phyloP scores from a whole-genome alignment of 768 basidiomycete species.

The Kockovaella imperatae region DNA sequence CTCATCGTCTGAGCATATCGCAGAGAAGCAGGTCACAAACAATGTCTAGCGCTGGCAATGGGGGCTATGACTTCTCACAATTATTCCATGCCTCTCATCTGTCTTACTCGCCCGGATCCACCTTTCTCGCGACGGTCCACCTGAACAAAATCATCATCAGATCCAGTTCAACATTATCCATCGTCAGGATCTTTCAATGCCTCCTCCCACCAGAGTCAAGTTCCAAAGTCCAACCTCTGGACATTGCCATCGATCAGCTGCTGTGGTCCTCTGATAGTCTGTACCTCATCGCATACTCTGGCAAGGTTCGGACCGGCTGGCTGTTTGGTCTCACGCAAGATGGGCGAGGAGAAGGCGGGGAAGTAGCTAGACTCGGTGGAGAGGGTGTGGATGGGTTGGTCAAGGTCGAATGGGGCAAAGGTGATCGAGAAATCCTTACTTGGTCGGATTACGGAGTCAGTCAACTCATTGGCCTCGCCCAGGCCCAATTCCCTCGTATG shows the following conservation, averaged over 20 bases:
- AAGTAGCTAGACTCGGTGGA: constrained; percentile 29
- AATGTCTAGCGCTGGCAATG: too few relatives aligned
- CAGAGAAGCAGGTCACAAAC: too few relatives aligned
- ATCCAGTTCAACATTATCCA: constrained; percentile 72
- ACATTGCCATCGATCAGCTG: constrained; percentile 66
- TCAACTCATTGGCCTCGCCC: constrained; percentile 32
- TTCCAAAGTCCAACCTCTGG: constrained; percentile 40
- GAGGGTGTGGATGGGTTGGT: constrained; percentile 63
- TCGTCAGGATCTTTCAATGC: constrained; percentile 70
- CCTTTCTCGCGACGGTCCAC: constrained; percentile 74
- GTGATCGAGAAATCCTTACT: constrained; percentile 75
- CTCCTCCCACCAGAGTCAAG: not conserved
- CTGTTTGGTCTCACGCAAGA: constrained; percentile 75
- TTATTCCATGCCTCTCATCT: constrained; percentile 21
- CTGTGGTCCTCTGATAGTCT: constrained; percentile 85
- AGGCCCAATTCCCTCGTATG: not conserved
- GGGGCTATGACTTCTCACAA: constrained; percentile 38
- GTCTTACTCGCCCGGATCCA: constrained; percentile 74
- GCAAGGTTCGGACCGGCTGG: constrained; percentile 62
- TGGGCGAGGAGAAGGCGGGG: constrained; percentile 40
- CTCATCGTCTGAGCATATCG: too few relatives aligned
- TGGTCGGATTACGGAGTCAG: constrained; percentile 92
- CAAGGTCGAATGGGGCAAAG: constrained; percentile 80
- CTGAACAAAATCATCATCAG: constrained; percentile 74
- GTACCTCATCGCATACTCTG: constrained; percentile 71